phyloP scores from a whole-genome alignment of 768 basidiomycete genomes.

The Hericium coralloides region DNA sequence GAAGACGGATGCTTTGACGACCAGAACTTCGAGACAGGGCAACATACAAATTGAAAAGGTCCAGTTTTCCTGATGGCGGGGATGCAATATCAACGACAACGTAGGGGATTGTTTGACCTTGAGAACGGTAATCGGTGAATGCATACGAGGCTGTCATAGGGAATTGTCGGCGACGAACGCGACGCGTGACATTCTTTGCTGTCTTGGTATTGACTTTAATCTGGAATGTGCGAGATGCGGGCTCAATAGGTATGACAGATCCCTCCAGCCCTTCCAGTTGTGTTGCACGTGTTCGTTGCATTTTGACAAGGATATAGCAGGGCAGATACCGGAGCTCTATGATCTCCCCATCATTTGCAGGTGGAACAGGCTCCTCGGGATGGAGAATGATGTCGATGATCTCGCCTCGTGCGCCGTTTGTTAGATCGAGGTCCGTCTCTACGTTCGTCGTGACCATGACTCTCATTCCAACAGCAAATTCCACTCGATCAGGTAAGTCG shows the following conservation, averaged over 20 bases:
- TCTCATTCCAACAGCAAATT: slow-evolving; percentile 26
- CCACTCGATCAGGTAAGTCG: no score
- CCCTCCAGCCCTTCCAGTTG: slow-evolving; percentile 22
- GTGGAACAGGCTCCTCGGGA: slow-evolving; percentile 22
- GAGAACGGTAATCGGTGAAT: background rate
- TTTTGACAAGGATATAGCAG: slow-evolving; percentile 23
- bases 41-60: background rate
- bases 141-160: background rate
- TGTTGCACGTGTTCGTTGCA: slow-evolving; percentile 19
- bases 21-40: background rate
- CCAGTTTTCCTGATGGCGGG: background rate
- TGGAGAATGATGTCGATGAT: slow-evolving; percentile 25
- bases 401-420: slow-evolving; percentile 28
- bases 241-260: slow-evolving; percentile 24
- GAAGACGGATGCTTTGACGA: background rate
- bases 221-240: slow-evolving; percentile 3
- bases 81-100: background rate
- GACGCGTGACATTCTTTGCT: background rate
- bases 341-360: no score
- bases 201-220: background rate
- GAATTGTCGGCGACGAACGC: background rate
- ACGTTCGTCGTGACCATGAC: slow-evolving; percentile 32
- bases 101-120: background rate
- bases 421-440: slow-evolving; percentile 31
- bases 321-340: no score